A percentile compares a stretch with the other conserved stretches of the same genome.
These are phyloP conservation scores for Neoarthrinium moseri DNA, from an alignment of 2,329 filamentous ascomycete species.

Conservation along the genomic window DNA sequence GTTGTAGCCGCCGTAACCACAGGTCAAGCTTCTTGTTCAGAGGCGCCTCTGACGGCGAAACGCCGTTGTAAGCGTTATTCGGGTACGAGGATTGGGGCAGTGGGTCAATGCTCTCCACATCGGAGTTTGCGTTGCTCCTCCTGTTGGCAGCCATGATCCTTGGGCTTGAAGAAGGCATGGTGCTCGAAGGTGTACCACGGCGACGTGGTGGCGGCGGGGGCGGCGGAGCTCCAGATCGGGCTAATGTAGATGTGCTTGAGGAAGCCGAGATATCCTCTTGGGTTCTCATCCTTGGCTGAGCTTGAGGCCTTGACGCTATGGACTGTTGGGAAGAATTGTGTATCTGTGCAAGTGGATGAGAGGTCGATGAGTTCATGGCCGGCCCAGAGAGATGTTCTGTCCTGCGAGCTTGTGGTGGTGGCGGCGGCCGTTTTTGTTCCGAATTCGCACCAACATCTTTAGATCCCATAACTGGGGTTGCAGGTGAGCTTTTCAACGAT, in stretches of 20 bases:
- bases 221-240: constrained; percentile 20
- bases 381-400: constrained; percentile 18
- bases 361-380: constrained; percentile 18
- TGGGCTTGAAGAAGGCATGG: constrained; percentile 27
- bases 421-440: constrained; percentile 23
- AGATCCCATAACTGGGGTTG: constrained; percentile 15
- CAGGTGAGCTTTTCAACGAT: constrained; percentile 46
- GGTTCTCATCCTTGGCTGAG: constrained; percentile 12
- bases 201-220: constrained; percentile 49
- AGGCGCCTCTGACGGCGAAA: constrained; percentile 15
- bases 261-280: constrained; percentile 11
- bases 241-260: constrained; percentile 12
- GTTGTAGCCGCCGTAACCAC: constrained; percentile 67
- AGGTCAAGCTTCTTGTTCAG: constrained; percentile 69
- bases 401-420: constrained; percentile 35
- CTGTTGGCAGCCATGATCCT: constrained; percentile 21
- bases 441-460: constrained; percentile 9
- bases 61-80: constrained; percentile 20
- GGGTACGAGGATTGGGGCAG: constrained; percentile 34
- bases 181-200: constrained; percentile 37
- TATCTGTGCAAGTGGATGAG: constrained; percentile 37
- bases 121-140: constrained; percentile 36
- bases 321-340: constrained; percentile 37
- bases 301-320: constrained; percentile 4
- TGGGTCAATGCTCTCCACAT: constrained; percentile 38